phyloP scores from a whole-genome alignment of 495 filamentous ascomycete genomes.

The Trichodelitschia bisporula region DNA sequence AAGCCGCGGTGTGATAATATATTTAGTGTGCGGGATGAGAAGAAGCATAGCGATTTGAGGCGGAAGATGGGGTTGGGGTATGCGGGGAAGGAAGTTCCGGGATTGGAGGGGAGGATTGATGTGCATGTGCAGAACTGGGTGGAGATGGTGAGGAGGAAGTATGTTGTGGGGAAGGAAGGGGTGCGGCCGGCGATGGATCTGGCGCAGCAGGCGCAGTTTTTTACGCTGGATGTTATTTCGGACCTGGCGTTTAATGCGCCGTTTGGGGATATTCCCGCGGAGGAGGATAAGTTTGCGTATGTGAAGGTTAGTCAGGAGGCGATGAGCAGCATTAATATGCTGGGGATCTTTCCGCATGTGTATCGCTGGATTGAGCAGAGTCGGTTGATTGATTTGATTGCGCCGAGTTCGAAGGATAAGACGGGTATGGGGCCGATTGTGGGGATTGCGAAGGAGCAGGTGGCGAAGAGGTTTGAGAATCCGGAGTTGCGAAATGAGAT shows the following conservation, averaged over 20 bases:
- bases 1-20: conserved; percentile 8
- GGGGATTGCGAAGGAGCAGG: not conserved
- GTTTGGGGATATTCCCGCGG: not conserved
- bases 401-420: not conserved
- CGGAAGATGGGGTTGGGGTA: conserved; percentile 4
- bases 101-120: conserved; percentile 2
- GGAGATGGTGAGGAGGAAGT: conserved; percentile 1
- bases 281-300: conserved; percentile 1
- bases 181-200: conserved; percentile 2
- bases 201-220: conserved; percentile 13
- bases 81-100: conserved; percentile 3
- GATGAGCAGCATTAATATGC: not conserved
- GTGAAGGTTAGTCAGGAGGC: not conserved
- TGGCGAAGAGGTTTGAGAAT: not conserved
- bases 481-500: too few relatives aligned
- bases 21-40: conserved; percentile 6
- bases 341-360: not conserved
- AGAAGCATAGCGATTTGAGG: conserved; percentile 6
- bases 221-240: conserved; percentile 20
- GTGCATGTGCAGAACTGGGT: conserved; percentile 1
- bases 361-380: not conserved
- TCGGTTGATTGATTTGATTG: not conserved
- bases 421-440: not conserved
- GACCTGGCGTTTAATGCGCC: conserved; percentile 4
- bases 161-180: not conserved